Base-by-base conservation (phyloP, 2,329 filamentous ascomycete genomes). In the Penicillium sp. region DNA sequence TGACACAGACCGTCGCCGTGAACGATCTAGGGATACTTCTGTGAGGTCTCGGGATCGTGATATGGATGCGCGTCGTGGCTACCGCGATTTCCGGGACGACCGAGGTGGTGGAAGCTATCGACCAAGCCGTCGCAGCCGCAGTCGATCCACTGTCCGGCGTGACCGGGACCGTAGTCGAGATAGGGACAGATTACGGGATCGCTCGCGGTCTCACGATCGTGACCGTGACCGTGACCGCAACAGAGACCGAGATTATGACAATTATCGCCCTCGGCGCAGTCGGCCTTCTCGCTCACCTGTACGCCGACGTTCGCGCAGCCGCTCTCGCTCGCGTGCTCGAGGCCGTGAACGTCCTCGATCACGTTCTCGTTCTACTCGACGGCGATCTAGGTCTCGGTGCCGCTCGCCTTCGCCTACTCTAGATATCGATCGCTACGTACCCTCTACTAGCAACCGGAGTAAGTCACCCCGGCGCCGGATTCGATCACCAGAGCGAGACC, bases 401-500 rank as follows among this genome's bases (percentile, higher is more conserved):
- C 62, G 63, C 16, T 70, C 69, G 8, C 62, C 61, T 30, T 68
- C 70, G 2, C 70, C 67, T 14, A 67, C 67, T 48, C 65, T 72
- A 30, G 74, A 76, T 51, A 76, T 76, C 53, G 74, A 76, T 58
- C 72, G 74, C n/a, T 76, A 76, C 53, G 71, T 76, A 2, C 74
- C 74, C 7, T 51, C 69, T 11, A 75, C 71, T 8, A 75, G 73
- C 53, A 68, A 68, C 38, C 69, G 74, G 35, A 76, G 74, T 57
- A 67, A 71, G 32, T 75, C 74, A 23, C 74, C 74, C 14, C 69
- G 74, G 46, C 70, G 74, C 23, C 68, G 74, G 29, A 60, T 69
- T 3, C 67, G 73, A 19, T 73, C 72, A 7, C 67, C 70, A 16
- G 74, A 74, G 9, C 64, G 69, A 18, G 67, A 68, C 13, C 66